Conservation (phyloP, 2,329 filamentous ascomycete species). For the Ceratocystis huliohia region DNA sequence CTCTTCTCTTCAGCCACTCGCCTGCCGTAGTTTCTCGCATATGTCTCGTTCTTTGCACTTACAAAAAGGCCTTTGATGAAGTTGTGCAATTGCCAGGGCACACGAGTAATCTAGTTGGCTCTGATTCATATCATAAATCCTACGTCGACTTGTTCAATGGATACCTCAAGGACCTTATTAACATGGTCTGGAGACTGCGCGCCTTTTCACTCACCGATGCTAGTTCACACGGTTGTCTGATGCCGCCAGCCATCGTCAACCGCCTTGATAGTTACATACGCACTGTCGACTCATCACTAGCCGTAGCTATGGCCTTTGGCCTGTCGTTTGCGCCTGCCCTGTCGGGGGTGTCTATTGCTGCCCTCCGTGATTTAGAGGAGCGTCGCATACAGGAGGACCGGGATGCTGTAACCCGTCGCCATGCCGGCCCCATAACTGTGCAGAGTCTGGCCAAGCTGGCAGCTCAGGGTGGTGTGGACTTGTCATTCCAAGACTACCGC, state of each 20-base stretch:
- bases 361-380: conserved; percentile 46
- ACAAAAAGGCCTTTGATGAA: conserved; percentile 61
- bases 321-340: conserved; percentile 47
- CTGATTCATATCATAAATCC: conserved; percentile 41
- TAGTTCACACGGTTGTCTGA: conserved; percentile 46
- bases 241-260: conserved; percentile 35
- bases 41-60: conserved; percentile 54
- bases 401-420: conserved; percentile 29
- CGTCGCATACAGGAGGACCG: conserved; percentile 31
- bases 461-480: conserved; percentile 49
- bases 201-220: conserved; percentile 54
- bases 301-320: conserved; percentile 41
- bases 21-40: conserved; percentile 53
- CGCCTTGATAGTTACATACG: conserved; percentile 38
- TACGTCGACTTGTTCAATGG: conserved; percentile 65
- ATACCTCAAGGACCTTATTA: conserved; percentile 77
- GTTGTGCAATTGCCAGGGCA: conserved; percentile 5
- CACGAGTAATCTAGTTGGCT: conserved; percentile 35
- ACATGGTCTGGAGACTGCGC: conserved; percentile 64
- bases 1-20: conserved; percentile 53
- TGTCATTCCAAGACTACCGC: conserved; percentile 64
- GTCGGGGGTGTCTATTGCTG: conserved; percentile 42
- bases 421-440: conserved; percentile 59
- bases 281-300: conserved; percentile 35
- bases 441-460: conserved; percentile 50